Evolutionary conservation across 2,329 filamentous ascomycete species (phyloP).

Genomic region (Coniochaeta prunicola): DNA sequence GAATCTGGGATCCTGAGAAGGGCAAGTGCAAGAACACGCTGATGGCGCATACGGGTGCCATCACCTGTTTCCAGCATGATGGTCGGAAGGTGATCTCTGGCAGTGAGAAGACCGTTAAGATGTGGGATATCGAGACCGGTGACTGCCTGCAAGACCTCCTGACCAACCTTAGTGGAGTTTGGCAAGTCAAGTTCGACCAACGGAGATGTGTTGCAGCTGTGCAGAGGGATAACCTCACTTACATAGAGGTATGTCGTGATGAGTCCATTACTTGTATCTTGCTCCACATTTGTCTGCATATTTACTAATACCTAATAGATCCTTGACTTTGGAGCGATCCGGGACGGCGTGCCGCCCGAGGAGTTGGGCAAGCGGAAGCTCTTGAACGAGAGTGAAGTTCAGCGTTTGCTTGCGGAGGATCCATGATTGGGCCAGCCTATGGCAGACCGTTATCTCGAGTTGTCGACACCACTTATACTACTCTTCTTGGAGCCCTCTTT

Average conservation of each 20-base stretch:
- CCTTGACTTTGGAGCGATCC: constrained; percentile 89
- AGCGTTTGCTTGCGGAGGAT: constrained; percentile 41
- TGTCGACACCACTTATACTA: not conserved
- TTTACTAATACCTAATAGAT: constrained; percentile 51
- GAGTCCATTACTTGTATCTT: constrained; percentile 1
- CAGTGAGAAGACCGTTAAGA: constrained; percentile 91
- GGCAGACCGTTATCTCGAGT: not conserved
- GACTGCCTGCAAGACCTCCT: constrained; percentile 89
- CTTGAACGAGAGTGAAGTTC: constrained; percentile 50
- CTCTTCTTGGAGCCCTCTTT: too few relatives aligned
- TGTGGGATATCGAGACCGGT: constrained; percentile 94
- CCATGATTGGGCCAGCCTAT: constrained; percentile 9
- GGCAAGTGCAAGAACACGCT: constrained; percentile 86
- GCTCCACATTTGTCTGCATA: constrained; percentile 21
- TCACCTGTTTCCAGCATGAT: constrained; percentile 98
- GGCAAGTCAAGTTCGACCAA: constrained; percentile 98
- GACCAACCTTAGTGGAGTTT: constrained; percentile 91
- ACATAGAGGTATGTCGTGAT: constrained; percentile 72
- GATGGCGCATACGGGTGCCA: constrained; percentile 90
- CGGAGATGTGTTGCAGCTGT: constrained; percentile 93
- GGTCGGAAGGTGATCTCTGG: constrained; percentile 94
- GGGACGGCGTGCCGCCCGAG: constrained; percentile 73
- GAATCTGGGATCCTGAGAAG: constrained; percentile 94
- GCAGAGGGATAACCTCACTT: constrained; percentile 85
- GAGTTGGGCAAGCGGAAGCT: constrained; percentile 73